Percentiles rank a stretch among this genome's conserved stretches.
Conservation (phyloP, 2,329 filamentous ascomycete genomes). For the Sclerotinia nivalis region DNA sequence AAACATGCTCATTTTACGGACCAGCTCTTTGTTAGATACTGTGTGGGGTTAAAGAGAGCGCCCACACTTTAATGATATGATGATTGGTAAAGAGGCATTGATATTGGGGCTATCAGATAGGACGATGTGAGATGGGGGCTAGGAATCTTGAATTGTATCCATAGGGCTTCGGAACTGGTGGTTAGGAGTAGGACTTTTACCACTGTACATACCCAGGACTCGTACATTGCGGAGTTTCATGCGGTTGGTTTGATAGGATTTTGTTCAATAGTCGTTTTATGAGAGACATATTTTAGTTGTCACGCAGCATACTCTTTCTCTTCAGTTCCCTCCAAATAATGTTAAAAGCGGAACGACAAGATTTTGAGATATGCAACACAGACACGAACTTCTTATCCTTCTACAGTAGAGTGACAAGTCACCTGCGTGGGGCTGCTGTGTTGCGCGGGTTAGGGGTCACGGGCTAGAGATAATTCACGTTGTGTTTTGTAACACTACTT, state of each 20-base stretch:
- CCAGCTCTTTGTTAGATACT: constrained; percentile 77
- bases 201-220: background rate
- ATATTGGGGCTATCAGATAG: background rate
- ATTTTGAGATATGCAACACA: constrained; percentile 11
- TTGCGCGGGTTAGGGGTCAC: background rate
- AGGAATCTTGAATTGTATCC: background rate
- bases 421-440: background rate
- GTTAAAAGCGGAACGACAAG: constrained; percentile 10
- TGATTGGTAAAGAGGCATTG: background rate
- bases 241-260: background rate
- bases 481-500: background rate
- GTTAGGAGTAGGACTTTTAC: background rate
- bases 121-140: constrained; percentile 4
- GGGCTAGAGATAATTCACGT: background rate
- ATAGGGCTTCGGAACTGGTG: background rate
- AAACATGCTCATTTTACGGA: constrained; percentile 88
- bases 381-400: background rate
- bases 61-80: constrained; percentile 35
- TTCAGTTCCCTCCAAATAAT: too few relatives aligned
- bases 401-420: background rate
- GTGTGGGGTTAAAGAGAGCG: constrained; percentile 39
- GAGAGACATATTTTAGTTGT: background rate
- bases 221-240: background rate
- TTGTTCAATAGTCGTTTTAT: background rate
- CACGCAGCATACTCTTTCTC: background rate